phyloP scores from a whole-genome alignment of 2,329 filamentous ascomycete genomes.

The Botrytis porri region DNA sequence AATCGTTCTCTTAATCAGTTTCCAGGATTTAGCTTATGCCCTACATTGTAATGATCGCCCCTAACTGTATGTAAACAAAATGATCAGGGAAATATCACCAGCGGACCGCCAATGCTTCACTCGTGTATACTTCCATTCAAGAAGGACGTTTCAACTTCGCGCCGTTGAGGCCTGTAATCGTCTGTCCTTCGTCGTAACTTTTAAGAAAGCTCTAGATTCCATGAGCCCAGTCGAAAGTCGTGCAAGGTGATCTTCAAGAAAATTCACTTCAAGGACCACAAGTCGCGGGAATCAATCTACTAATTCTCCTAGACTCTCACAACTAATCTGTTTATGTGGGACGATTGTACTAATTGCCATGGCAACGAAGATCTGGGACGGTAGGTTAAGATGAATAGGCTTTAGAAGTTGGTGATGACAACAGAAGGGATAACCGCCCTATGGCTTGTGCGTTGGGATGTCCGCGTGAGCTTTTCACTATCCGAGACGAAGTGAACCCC shows the following conservation, averaged over 20 bases:
- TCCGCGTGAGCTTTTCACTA: slow-evolving; percentile 1
- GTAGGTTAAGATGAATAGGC: neutral
- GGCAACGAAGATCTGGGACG: neutral
- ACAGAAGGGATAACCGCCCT: neutral
- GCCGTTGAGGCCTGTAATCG: neutral
- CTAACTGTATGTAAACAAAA: neutral
- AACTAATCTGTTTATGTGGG: neutral
- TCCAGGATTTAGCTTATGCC: neutral
- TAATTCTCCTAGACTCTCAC: neutral
- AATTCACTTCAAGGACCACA: neutral
- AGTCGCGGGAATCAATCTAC: neutral
- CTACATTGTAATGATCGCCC: neutral
- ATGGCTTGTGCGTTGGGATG: neutral
- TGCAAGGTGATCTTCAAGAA: neutral
- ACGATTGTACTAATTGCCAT: neutral
- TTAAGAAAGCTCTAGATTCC: neutral
- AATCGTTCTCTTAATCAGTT: neutral
- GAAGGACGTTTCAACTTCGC: neutral
- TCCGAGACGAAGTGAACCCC: neutral
- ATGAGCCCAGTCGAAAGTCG: neutral
- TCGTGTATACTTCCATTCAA: neutral
- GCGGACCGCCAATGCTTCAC: neutral
- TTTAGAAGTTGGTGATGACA: neutral
- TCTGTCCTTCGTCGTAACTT: neutral
- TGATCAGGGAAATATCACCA: neutral